Conservation (phyloP, 345 rosid genomes). For the Hibiscus syriacus region DNA sequence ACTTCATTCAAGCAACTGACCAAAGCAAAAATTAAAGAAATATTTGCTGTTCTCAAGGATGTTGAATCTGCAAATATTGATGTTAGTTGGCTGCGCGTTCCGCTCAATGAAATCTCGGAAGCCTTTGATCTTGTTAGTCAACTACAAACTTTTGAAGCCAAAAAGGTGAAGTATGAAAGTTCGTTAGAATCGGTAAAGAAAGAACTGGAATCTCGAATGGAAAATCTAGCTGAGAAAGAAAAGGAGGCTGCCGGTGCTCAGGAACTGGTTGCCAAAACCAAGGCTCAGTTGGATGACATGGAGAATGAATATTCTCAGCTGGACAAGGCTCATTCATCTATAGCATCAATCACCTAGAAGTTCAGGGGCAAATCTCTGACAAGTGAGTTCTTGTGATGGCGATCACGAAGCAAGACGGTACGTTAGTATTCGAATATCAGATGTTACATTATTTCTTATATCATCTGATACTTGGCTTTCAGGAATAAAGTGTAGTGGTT, state of each 20-base stretch:
- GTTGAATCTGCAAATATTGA: conserved; percentile 64
- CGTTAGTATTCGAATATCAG: background rate
- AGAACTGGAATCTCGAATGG: conserved; percentile 38
- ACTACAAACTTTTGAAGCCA: conserved; percentile 32
- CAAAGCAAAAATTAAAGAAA: conserved; percentile 55
- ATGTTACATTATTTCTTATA: background rate
- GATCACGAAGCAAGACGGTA: conserved; percentile 2
- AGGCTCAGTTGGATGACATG: conserved; percentile 28
- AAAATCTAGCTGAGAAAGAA: conserved; percentile 43
- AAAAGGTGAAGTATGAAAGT: conserved; percentile 33
- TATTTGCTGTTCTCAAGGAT: conserved; percentile 69
- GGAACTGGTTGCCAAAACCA: conserved; percentile 28
- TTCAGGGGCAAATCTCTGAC: conserved; percentile 39
- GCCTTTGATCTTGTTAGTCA: conserved; percentile 39
- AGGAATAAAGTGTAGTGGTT: background rate
- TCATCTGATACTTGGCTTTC: background rate
- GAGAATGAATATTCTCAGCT: conserved; percentile 37
- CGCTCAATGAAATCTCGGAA: conserved; percentile 48
- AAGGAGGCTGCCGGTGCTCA: conserved; percentile 31
- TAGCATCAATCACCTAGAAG: conserved; percentile 31
- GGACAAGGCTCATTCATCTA: conserved; percentile 27
- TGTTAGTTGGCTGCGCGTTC: conserved; percentile 48
- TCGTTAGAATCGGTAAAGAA: conserved; percentile 35
- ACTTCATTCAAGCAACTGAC: conserved; percentile 48
- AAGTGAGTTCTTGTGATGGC: conserved; percentile 42